Evolutionary conservation across 1,284 basidiomycete genomes (phyloP).

Genomic region (Fomes fomentarius): DNA sequence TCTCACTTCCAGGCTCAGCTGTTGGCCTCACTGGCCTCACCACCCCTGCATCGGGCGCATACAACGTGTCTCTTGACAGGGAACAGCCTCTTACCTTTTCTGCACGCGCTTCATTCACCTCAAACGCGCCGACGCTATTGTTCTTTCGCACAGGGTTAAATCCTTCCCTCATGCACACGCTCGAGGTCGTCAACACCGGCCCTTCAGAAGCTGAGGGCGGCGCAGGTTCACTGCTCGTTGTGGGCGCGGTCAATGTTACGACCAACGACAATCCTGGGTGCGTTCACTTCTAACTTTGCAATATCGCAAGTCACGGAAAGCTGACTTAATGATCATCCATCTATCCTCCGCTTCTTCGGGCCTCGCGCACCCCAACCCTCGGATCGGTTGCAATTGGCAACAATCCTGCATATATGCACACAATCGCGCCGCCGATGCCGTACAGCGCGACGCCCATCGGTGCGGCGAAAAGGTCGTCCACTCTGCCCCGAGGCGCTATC

Average conservation of each 20-base stretch:
- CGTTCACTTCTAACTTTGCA: constrained; percentile 24
- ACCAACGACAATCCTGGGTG: constrained; percentile 40
- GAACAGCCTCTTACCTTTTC: constrained; percentile 45
- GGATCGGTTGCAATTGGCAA: background rate
- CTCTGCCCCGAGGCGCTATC: constrained; percentile 53
- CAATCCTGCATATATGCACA: constrained; percentile 5
- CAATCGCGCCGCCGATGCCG: constrained; percentile 20
- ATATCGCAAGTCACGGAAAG: background rate
- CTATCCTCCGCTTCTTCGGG: constrained; percentile 25
- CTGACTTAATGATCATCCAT: constrained; percentile 23
- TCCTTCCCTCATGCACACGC: constrained; percentile 46
- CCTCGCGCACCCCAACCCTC: background rate
- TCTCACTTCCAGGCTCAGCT: constrained; percentile 49
- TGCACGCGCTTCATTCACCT: constrained; percentile 55
- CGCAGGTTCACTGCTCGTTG: constrained; percentile 47
- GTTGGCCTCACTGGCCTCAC: constrained; percentile 60
- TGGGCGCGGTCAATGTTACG: constrained; percentile 47
- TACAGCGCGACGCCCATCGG: constrained; percentile 21
- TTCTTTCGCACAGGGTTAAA: constrained; percentile 68
- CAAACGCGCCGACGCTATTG: constrained; percentile 50
- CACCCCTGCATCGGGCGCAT: constrained; percentile 55
- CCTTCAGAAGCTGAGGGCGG: constrained; percentile 20
- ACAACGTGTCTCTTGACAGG: constrained; percentile 61
- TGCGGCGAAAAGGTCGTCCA: constrained; percentile 24
- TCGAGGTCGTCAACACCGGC: constrained; percentile 58